A percentile compares a stretch with the other conserved stretches of the same genome.
phyloP scores from a whole-genome alignment of 225 moss, liverwort and hornwort genomes.

The Marchantia paleacea region DNA sequence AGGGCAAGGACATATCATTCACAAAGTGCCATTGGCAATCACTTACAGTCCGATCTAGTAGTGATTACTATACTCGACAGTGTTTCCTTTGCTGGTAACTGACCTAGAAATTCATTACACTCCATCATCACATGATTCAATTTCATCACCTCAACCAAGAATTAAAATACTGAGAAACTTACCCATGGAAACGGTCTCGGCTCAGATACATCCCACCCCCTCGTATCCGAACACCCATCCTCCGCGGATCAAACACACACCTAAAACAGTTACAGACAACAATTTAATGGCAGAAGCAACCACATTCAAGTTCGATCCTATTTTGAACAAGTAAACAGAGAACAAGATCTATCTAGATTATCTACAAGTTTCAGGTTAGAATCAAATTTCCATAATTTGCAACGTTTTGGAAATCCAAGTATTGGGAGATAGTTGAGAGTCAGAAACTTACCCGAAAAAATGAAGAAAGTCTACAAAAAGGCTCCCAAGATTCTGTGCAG shows the following conservation, averaged over 20 bases:
- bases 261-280: constrained; percentile 35
- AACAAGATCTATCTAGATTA: neutral
- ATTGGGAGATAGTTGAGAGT: neutral
- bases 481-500: constrained; percentile 73
- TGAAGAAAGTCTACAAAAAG: constrained; percentile 88
- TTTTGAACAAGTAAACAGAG: too few species aligned
- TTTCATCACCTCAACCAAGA: neutral
- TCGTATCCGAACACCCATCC: constrained; percentile 81
- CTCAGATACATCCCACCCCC: constrained; percentile 86
- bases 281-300: neutral
- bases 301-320: neutral
- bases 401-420: neutral
- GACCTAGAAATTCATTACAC: too few species aligned
- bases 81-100: too few species aligned
- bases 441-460: constrained; percentile 63
- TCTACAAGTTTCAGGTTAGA: neutral
- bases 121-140: neutral
- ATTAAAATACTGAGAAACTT: neutral
- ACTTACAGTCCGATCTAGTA: neutral
- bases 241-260: constrained; percentile 82
- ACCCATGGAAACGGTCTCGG: constrained; percentile 76
- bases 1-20: neutral
- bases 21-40: neutral
- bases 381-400: neutral
- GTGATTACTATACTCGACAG: neutral